Conservation (phyloP, 768 basidiomycete species). For the Coprinopsis sp. region DNA sequence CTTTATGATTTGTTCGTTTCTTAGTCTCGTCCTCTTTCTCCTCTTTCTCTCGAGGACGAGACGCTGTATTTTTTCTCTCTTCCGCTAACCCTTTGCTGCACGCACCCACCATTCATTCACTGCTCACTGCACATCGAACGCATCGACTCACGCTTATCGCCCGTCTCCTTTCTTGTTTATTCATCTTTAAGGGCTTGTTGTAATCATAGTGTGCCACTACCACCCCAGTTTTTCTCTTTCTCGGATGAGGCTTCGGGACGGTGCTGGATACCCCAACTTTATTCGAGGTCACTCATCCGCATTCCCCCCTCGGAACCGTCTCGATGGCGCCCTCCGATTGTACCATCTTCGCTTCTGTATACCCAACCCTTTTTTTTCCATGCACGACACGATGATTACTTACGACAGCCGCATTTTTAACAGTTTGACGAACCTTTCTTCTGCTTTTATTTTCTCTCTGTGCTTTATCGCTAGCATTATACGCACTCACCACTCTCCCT, state of each 20-base stretch:
- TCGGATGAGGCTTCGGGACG: constrained; percentile 6
- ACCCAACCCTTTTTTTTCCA: constrained; percentile 11
- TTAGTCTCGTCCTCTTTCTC: too few species aligned
- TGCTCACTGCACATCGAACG: not conserved
- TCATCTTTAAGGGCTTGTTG: constrained; percentile 1
- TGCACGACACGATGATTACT: constrained; percentile 2
- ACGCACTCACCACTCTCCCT: too few species aligned
- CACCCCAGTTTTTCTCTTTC: not conserved
- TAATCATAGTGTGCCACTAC: not conserved
- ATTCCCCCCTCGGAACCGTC: constrained; percentile 3
- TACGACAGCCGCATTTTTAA: not conserved
- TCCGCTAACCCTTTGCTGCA: constrained; percentile 6
- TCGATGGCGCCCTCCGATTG: constrained; percentile 9
- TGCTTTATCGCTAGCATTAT: too few species aligned
- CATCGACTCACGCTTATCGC: not conserved
- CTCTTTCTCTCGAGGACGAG: constrained; percentile 25
- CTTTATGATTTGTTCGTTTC: constrained; percentile 18
- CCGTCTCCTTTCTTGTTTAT: constrained; percentile 2
- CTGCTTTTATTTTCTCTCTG: too few species aligned
- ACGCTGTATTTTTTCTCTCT: constrained; percentile 13
- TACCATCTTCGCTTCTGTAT: constrained; percentile 12
- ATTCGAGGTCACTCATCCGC: constrained; percentile 8
- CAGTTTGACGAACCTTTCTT: not conserved
- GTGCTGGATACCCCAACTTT: constrained; percentile 4
- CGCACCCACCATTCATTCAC: constrained; percentile 5